Base-by-base conservation (phyloP, 1,284 basidiomycete species). In the Uromyces viciae-fabae region DNA sequence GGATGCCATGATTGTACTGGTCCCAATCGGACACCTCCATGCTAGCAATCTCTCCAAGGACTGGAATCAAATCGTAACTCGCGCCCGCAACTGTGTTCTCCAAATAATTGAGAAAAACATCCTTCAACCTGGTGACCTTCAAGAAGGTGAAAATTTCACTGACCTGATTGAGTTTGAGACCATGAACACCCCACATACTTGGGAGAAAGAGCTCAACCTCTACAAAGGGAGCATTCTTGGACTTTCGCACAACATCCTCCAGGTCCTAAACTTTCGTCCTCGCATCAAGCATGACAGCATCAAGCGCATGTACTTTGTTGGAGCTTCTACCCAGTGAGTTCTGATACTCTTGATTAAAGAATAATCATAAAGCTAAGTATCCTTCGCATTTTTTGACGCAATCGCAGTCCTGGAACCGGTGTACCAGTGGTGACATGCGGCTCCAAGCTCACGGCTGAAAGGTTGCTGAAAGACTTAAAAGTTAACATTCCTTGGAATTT, bases 151-250 rank as follows among this genome's bases (percentile, higher is more conserved):
- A 46, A 72, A 82, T 56, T 82, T 85, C 64, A 62, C 62, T 25
- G 81, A 82, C 69, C 58, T 82, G 54, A 85, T 85, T 77, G 80
- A 82, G 72, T 82, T 82, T 64, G 84, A 85, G 81, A 52, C 82
- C 28, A 60, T 86, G 82, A 84, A 85, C 79, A 84, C 84, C 19
- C 87, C 87, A 0, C 84, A 86, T 81, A 86, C 85, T 28, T 87
- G 87, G 87, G 80, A 83, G 60, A 85, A 85, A 81, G 86, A 85
- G 66, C 86, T 86, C 82, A 86, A 86, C 80, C 83, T 87, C 28
- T 86, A 86, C 82, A 84, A 86, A 56, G 87, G 87, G 11, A 85
- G 84, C 17, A 87, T 87, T 52, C 84, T 87, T 43, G 87, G 87
- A 17, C 81, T 87, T 22, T 84, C 82, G 22, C 87, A 87, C 78